phyloP scores from a whole-genome alignment of 345 rosid species.

The Acer saccharum region DNA sequence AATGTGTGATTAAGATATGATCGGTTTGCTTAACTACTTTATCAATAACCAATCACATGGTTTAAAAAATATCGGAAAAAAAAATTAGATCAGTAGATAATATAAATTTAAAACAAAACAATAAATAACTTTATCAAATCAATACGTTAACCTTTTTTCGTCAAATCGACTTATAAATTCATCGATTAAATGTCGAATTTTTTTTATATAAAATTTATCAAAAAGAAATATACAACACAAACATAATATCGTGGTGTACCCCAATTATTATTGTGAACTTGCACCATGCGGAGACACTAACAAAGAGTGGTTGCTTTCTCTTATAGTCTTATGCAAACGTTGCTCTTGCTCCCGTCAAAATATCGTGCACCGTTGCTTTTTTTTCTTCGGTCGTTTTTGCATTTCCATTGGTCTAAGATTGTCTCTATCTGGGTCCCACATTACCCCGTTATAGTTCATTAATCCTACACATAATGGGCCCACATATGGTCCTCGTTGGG shows the following conservation, averaged over 20 bases:
- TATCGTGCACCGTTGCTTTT: slow-evolving; percentile 30
- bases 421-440: slow-evolving; percentile 8
- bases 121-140: too few relatives aligned
- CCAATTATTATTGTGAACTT: background rate
- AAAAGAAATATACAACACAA: background rate
- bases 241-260: background rate
- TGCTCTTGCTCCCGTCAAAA: slow-evolving; percentile 13
- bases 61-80: too few relatives aligned
- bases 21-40: too few relatives aligned
- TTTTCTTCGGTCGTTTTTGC: slow-evolving; percentile 12
- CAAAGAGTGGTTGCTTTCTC: slow-evolving; percentile 13
- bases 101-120: too few relatives aligned
- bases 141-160: too few relatives aligned
- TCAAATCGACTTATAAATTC: too few relatives aligned
- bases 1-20: too few relatives aligned
- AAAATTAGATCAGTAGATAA: too few relatives aligned
- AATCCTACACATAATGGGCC: background rate
- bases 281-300: background rate
- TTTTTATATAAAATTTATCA: too few relatives aligned
- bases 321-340: background rate
- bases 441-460: background rate
- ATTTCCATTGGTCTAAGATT: slow-evolving; percentile 20
- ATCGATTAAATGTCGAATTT: too few relatives aligned
- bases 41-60: too few relatives aligned
- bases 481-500: background rate